Base-by-base conservation (phyloP, 192 early-diverging fungal genomes). In the Phlyctochytrium planicorne region DNA sequence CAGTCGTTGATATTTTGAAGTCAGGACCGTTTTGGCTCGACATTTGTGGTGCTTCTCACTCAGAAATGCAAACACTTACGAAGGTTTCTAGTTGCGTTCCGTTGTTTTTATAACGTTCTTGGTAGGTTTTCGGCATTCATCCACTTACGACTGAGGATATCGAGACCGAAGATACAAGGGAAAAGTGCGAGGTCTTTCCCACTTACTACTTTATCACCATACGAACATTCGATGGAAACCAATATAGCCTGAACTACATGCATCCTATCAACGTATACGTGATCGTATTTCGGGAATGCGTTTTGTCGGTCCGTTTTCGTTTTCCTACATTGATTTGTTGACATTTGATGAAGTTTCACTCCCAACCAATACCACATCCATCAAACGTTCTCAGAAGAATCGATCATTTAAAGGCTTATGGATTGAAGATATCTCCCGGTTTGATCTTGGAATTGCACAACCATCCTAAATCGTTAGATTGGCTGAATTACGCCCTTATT, bases 131-230 rank as follows among this genome's bases (percentile, higher is more conserved):
- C 61, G 85, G 80, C 27, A 88, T 97, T 29, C 95, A 97, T 73
- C 92, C 94, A 32, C 75, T 97, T 47, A 95, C 95, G 1, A 82
- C 82, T 23, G 94, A 99, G 80, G 97, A 99, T 68, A 97, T 99
- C 57, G 72, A 82, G 34, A 90, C 86, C 23, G 87, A 92, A 33
- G 91, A 94, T 62, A 85, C 87, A n/a, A 82, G 96, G 17, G 97
- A 99, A 78, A 98, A 97, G 68, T 93, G 93, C 62, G 96, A 99
- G 75, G 80, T 89, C 32, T 98, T 94, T 75, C 80, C 79, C 59
- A 87, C 92, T 61, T 99, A 99, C 75, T 93, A 91, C 66, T 98
- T 98, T 80, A 87, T 97, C 25, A 89, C 90, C 66, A 94, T 96
- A 70, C 82, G 93, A 30, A 76, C 71, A 3, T 80, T 83, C 59